These are phyloP conservation scores for Mrakiaceae sp. DNA, from an alignment of 1,284 basidiomycete species.

Conservation along the genomic window DNA sequence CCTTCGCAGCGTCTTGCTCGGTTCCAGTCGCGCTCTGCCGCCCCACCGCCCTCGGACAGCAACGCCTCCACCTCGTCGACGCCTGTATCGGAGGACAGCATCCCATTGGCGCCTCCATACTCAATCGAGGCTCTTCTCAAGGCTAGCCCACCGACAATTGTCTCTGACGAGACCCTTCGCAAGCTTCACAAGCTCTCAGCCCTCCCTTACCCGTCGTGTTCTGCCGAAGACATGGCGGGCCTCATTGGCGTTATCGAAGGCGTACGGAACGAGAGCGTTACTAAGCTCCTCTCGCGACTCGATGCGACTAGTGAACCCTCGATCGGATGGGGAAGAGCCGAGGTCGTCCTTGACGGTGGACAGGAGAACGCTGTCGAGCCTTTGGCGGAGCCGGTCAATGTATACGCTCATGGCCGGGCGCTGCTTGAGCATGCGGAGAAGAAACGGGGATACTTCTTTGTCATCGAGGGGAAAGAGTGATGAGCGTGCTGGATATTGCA, in stretches of 20 bases:
- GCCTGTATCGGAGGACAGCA: constrained; percentile 5
- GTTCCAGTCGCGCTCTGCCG: background rate
- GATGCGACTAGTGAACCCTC: background rate
- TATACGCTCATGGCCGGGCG: background rate
- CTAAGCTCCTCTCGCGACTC: background rate
- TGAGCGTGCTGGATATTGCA: too few species aligned
- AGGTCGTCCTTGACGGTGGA: constrained; percentile 2
- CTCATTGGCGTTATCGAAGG: constrained; percentile 7
- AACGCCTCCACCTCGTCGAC: background rate
- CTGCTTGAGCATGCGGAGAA: background rate
- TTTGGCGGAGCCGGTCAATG: background rate
- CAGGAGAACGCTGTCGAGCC: background rate
- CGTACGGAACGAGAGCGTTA: background rate
- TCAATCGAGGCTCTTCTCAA: constrained; percentile 8
- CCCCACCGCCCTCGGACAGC: background rate
- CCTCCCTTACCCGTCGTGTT: constrained; percentile 7
- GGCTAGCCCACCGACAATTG: background rate
- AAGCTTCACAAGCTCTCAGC: constrained; percentile 6
- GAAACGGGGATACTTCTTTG: background rate
- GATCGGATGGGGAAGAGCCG: background rate
- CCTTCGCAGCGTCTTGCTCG: too few species aligned
- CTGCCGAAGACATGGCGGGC: background rate
- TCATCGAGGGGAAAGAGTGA: background rate
- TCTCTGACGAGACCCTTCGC: background rate
- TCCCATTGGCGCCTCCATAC: constrained; percentile 6